Evolutionary conservation across 2,329 filamentous ascomycete genomes (phyloP).

Genomic region (Zasmidium citrigriseum): DNA sequence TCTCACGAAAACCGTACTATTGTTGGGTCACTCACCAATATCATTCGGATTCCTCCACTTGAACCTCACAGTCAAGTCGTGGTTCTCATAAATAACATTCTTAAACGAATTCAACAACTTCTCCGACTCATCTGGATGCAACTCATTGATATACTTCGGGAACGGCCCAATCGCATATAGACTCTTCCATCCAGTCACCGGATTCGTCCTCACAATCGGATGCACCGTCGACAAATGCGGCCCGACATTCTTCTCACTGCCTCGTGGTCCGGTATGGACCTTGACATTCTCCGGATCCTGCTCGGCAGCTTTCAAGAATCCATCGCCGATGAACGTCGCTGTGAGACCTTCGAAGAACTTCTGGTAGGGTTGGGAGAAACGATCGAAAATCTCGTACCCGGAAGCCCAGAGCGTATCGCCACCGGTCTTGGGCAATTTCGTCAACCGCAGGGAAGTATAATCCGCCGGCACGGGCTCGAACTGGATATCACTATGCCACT

Average conservation of each 20-base stretch:
- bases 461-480: slow-evolving; percentile 67
- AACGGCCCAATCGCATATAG: slow-evolving; percentile 62
- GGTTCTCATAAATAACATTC: slow-evolving; percentile 48
- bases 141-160: slow-evolving; percentile 56
- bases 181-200: slow-evolving; percentile 63
- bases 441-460: slow-evolving; percentile 61
- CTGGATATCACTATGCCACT: slow-evolving; percentile 62
- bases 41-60: slow-evolving; percentile 53
- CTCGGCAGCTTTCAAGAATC: slow-evolving; percentile 38
- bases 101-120: slow-evolving; percentile 29
- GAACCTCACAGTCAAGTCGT: slow-evolving; percentile 53
- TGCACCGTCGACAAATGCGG: slow-evolving; percentile 33
- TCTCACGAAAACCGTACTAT: background rate
- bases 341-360: slow-evolving; percentile 62
- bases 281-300: slow-evolving; percentile 22
- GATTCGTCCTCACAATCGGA: slow-evolving; percentile 59
- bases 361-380: slow-evolving; percentile 58
- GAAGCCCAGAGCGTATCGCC: slow-evolving; percentile 66
- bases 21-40: slow-evolving; percentile 37
- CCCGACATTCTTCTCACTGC: slow-evolving; percentile 27
- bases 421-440: slow-evolving; percentile 58
- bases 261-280: slow-evolving; percentile 26
- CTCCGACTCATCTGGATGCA: slow-evolving; percentile 36
- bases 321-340: slow-evolving; percentile 46
- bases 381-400: slow-evolving; percentile 67